Conservation (phyloP, 768 basidiomycete species). For the Holtermannia corniformis region DNA sequence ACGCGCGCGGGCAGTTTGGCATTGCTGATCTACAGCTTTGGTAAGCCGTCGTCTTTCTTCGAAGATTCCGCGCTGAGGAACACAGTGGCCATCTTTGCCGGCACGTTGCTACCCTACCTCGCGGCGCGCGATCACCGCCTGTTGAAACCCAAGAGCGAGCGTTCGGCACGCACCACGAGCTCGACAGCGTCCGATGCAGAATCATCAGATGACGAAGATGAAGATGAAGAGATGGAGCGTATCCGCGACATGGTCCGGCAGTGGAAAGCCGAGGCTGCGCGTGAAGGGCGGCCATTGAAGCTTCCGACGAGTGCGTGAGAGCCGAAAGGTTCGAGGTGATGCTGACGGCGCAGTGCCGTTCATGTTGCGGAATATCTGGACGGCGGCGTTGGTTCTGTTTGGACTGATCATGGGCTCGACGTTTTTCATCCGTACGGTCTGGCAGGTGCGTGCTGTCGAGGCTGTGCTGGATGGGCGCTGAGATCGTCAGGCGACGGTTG, state of each 20-base stretch:
- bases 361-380: slow-evolving; percentile 89
- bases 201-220: slow-evolving; percentile 51
- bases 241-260: slow-evolving; percentile 61
- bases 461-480: neutral
- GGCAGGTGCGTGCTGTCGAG: slow-evolving; percentile 47
- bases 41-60: slow-evolving; percentile 44
- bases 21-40: slow-evolving; percentile 80
- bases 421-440: slow-evolving; percentile 72
- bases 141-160: slow-evolving; percentile 48
- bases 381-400: slow-evolving; percentile 72
- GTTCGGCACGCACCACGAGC: neutral
- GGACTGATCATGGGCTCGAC: slow-evolving; percentile 66
- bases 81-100: slow-evolving; percentile 69
- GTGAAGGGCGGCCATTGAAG: slow-evolving; percentile 60
- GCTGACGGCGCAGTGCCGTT: slow-evolving; percentile 53
- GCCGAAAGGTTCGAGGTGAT: neutral
- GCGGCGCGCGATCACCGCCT: slow-evolving; percentile 72
- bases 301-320: slow-evolving; percentile 65
- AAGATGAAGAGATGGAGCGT: slow-evolving; percentile 62
- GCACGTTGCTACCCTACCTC: slow-evolving; percentile 68
- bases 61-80: slow-evolving; percentile 4
- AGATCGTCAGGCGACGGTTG: slow-evolving; percentile 56
- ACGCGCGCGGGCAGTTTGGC: slow-evolving; percentile 79
- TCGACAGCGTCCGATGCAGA: slow-evolving; percentile 42
- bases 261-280: slow-evolving; percentile 78